These are phyloP conservation scores for Neohortaea acidophila DNA, from an alignment of 495 filamentous ascomycete species.

Conservation along the genomic window DNA sequence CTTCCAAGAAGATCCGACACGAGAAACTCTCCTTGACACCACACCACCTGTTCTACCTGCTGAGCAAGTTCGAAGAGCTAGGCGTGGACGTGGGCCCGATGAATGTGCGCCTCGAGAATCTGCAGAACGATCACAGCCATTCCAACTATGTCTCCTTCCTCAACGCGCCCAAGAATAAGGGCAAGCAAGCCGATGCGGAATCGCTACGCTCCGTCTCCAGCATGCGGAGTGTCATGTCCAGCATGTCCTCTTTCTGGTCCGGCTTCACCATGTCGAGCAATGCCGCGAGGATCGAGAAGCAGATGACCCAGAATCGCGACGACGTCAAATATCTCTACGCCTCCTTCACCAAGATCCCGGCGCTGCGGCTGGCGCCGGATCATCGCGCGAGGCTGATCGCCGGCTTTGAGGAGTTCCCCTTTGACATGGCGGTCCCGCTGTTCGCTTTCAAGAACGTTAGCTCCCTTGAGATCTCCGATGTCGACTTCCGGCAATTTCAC, in stretches of 20 bases:
- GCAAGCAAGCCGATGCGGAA: conserved; percentile 62
- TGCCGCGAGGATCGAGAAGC: conserved; percentile 65
- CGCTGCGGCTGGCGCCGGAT: conserved; percentile 73
- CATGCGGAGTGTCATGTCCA: conserved; percentile 91
- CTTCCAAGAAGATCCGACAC: conserved; percentile 69
- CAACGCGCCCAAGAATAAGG: conserved; percentile 46
- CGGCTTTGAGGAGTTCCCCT: conserved; percentile 94
- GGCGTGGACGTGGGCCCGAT: conserved; percentile 82
- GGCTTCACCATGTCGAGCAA: conserved; percentile 67
- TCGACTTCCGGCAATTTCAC: conserved; percentile 92
- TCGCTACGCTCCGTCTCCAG: conserved; percentile 93
- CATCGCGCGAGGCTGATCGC: conserved; percentile 74
- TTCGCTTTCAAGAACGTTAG: conserved; percentile 93
- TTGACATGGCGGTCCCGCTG: conserved; percentile 92
- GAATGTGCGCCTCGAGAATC: conserved; percentile 88
- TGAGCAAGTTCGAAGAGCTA: conserved; percentile 86
- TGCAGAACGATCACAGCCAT: conserved; percentile 71
- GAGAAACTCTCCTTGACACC: conserved; percentile 89
- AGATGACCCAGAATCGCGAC: conserved; percentile 65
- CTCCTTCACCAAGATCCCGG: conserved; percentile 95
- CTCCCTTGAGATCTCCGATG: conserved; percentile 79
- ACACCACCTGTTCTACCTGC: conserved; percentile 90
- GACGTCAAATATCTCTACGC: conserved; percentile 95
- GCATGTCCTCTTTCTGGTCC: conserved; percentile 85
- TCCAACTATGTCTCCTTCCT: conserved; percentile 95